These are phyloP conservation scores for Pythium sukuiense DNA, from an alignment of 352 stramenopile species.

Conservation along the genomic window DNA sequence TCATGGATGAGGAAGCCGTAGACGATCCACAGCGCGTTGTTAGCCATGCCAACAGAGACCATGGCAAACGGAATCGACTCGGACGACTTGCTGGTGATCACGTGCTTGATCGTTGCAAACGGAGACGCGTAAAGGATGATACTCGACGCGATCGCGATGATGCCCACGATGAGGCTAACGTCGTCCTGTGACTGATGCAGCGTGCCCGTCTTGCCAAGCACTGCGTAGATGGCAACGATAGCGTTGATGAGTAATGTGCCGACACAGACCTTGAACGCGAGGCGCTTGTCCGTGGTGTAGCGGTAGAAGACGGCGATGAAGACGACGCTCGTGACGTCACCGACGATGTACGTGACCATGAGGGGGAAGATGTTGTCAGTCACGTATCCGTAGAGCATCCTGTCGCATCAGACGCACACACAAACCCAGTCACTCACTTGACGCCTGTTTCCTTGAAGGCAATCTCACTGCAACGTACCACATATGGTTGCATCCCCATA, in stretches of 20 bases:
- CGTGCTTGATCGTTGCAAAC: constrained; percentile 52
- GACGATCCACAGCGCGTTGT: constrained; percentile 76
- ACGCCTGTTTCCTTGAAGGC: neutral
- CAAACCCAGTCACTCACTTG: neutral
- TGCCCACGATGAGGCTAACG: constrained; percentile 37
- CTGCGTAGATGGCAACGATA: constrained; percentile 46
- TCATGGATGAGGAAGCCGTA: constrained; percentile 60
- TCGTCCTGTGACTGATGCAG: constrained; percentile 33
- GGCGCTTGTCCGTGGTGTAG: constrained; percentile 36
- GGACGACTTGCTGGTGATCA: constrained; percentile 53
- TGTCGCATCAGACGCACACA: constrained; percentile 6
- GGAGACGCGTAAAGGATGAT: constrained; percentile 67
- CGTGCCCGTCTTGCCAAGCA: constrained; percentile 36
- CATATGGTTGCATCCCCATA: constrained; percentile 73
- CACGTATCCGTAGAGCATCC: constrained; percentile 40
- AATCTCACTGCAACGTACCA: constrained; percentile 39
- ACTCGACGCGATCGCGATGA: constrained; percentile 52
- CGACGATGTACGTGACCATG: constrained; percentile 35
- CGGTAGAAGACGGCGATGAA: constrained; percentile 37
- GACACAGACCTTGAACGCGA: constrained; percentile 36
- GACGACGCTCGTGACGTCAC: constrained; percentile 24
- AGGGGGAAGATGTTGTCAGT: constrained; percentile 34
- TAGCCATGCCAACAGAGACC: constrained; percentile 56
- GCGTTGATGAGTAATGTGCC: constrained; percentile 43
- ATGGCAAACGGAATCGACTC: constrained; percentile 63